These are phyloP conservation scores for Solanum habrochaites DNA, from an alignment of 257 asterid genomes.

Conservation along the genomic window DNA sequence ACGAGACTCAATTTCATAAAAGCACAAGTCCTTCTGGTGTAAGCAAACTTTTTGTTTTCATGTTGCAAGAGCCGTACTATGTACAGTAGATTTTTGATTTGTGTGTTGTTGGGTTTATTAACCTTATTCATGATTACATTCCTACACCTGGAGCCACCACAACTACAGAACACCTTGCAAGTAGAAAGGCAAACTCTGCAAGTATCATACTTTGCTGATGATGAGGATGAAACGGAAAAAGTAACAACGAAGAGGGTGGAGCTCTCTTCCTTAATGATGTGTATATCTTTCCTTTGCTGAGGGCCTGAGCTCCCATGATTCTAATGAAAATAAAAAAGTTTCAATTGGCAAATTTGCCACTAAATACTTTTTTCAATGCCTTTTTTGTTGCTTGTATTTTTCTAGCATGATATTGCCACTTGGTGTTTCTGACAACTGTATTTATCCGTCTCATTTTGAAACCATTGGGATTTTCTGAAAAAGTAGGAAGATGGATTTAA, in stretches of 20 bases:
- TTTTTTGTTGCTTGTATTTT: background rate
- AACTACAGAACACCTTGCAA: slow-evolving; percentile 51
- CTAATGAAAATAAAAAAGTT: background rate
- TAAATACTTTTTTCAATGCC: background rate
- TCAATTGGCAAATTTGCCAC: background rate
- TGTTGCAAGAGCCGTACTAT: background rate
- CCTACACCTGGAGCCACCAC: slow-evolving; percentile 74
- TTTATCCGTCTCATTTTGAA: background rate
- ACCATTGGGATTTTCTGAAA: background rate
- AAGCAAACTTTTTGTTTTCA: slow-evolving; percentile 15
- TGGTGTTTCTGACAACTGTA: background rate
- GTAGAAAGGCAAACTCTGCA: slow-evolving; percentile 77
- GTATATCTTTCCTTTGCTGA: background rate
- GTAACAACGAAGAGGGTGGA: slow-evolving; percentile 83
- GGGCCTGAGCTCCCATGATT: background rate
- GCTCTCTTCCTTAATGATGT: background rate
- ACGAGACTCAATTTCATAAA: slow-evolving; percentile 40
- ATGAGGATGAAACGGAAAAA: slow-evolving; percentile 76
- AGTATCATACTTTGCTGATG: slow-evolving; percentile 68
- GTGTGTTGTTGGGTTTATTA: background rate
- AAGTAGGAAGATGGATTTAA: background rate
- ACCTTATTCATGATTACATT: background rate
- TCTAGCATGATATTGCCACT: background rate
- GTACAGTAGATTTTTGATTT: background rate
- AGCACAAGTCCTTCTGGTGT: slow-evolving; percentile 64